Conservation (phyloP, 352 stramenopile species). For the Nothophytophthora sp. region DNA sequence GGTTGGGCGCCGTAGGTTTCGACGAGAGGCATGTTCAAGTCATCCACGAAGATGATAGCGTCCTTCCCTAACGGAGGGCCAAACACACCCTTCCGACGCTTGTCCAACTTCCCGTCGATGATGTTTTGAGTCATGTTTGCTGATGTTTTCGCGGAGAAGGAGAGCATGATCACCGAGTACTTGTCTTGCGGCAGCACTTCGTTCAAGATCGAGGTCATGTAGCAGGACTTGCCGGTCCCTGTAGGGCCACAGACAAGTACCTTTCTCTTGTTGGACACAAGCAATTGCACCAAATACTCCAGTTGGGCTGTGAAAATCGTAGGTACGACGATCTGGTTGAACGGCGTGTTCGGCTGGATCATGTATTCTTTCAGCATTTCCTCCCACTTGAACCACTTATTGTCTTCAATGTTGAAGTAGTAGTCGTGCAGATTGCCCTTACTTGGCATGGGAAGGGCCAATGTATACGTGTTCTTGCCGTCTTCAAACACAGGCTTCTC, state of each 20-base stretch:
- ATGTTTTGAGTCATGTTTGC: conserved; percentile 96
- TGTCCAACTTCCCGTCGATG: conserved; percentile 95
- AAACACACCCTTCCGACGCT: conserved; percentile 91
- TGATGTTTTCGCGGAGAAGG: conserved; percentile 93
- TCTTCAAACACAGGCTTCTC: conserved; percentile 70
- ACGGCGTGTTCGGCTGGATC: conserved; percentile 85
- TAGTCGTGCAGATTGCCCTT: conserved; percentile 89
- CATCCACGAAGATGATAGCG: conserved; percentile 92
- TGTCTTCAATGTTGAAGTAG: conserved; percentile 80
- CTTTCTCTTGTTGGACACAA: conserved; percentile 82
- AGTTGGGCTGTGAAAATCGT: conserved; percentile 93
- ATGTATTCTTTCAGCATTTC: conserved; percentile 86
- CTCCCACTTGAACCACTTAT: conserved; percentile 92
- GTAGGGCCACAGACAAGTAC: conserved; percentile 92
- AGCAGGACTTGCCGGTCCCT: conserved; percentile 93
- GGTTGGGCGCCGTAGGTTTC: conserved; percentile 94
- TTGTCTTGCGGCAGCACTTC: conserved; percentile 77
- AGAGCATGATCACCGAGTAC: conserved; percentile 89
- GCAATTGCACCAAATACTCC: conserved; percentile 85
- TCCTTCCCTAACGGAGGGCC: conserved; percentile 88
- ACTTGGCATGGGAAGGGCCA: conserved; percentile 52
- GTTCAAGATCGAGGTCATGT: conserved; percentile 87
- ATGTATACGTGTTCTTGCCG: conserved; percentile 48
- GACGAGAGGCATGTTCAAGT: conserved; percentile 96
- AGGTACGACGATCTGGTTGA: conserved; percentile 94